These are phyloP conservation scores for Acanthochlamys bracteata DNA, from an alignment of 106 monocot genomes.

Conservation along the genomic window DNA sequence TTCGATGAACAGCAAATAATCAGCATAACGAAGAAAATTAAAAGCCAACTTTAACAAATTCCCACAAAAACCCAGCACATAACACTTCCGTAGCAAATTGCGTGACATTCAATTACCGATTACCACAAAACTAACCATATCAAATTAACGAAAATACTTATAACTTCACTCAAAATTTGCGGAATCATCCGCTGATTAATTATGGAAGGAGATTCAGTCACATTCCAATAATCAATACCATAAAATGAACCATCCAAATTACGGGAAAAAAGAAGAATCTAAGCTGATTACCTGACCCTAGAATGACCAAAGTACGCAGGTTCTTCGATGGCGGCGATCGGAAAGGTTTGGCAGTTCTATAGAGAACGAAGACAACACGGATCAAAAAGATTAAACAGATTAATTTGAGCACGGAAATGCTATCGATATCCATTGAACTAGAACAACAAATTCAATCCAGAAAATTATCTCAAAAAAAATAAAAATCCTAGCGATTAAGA, in stretches of 20 bases:
- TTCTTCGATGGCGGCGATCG: background rate
- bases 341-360: slow-evolving; percentile 28
- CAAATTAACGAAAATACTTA: background rate
- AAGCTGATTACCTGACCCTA: slow-evolving; percentile 50
- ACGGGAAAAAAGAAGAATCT: background rate
- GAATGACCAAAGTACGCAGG: slow-evolving; percentile 47
- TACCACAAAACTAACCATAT: background rate
- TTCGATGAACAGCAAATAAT: no score
- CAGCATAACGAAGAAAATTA: no score
- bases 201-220: background rate
- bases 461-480: no score
- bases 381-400: slow-evolving; percentile 5
- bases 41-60: no score
- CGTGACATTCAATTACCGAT: background rate
- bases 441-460: no score
- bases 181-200: background rate
- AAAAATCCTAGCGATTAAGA: no score
- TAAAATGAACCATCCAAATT: background rate
- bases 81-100: no score
- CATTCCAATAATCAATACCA: background rate
- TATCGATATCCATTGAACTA: no score
- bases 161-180: background rate
- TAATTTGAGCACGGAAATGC: no score
- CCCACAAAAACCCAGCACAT: no score
- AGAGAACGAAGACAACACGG: slow-evolving; percentile 34